Conservation (phyloP, 257 asterid genomes). For the Mitragyna speciosa region DNA sequence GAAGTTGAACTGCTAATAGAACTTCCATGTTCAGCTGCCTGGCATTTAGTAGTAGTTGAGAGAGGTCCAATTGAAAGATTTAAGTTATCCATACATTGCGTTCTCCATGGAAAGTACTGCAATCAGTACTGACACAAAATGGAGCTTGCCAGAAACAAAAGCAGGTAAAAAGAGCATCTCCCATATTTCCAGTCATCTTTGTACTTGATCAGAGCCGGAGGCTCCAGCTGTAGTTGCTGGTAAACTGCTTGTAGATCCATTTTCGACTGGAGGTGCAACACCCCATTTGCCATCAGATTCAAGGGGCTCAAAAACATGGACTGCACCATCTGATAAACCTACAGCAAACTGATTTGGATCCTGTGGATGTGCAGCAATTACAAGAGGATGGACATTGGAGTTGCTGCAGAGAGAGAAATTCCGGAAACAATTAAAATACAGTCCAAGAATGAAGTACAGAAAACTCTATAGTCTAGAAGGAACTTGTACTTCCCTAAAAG, state of each 20-base stretch:
- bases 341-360: constrained; percentile 87
- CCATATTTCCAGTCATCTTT: constrained; percentile 36
- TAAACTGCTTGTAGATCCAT: constrained; percentile 55
- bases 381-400: constrained; percentile 65
- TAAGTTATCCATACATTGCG: neutral
- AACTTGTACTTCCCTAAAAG: neutral
- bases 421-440: neutral
- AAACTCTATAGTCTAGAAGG: neutral
- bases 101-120: neutral
- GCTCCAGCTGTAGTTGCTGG: constrained; percentile 42
- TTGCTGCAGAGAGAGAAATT: constrained; percentile 32
- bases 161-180: neutral
- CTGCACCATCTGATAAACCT: constrained; percentile 88
- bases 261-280: constrained; percentile 62
- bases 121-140: neutral
- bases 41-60: neutral
- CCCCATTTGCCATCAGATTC: constrained; percentile 94
- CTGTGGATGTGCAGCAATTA: constrained; percentile 87
- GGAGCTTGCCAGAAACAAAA: neutral
- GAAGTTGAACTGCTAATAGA: neutral
- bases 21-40: neutral
- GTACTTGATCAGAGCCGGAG: constrained; percentile 61
- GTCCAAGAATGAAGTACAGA: neutral
- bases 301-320: constrained; percentile 86
- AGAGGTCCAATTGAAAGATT: neutral